phyloP scores from a whole-genome alignment of 768 basidiomycete species.

The Chalciporus chontae region DNA sequence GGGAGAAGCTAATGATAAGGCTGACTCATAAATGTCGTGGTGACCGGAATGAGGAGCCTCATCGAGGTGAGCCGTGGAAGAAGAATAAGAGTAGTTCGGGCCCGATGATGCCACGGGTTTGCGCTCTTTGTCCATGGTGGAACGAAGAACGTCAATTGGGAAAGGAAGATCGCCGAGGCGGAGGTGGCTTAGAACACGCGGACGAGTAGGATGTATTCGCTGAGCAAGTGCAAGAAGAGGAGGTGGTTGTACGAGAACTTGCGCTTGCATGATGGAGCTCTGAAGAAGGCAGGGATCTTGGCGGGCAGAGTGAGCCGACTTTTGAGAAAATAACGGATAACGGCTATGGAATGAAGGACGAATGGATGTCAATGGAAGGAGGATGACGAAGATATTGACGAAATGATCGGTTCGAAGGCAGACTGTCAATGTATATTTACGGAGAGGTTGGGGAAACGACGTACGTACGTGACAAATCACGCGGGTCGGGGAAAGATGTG shows the following conservation, averaged over 20 bases:
- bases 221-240: conserved; percentile 16
- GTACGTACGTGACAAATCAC: conserved; percentile 23
- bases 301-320: conserved; percentile 14
- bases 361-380: conserved; percentile 11
- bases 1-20: conserved; percentile 14
- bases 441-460: conserved; percentile 17
- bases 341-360: conserved; percentile 16
- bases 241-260: conserved; percentile 25
- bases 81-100: conserved; percentile 32
- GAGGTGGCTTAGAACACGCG: conserved; percentile 10
- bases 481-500: conserved; percentile 8
- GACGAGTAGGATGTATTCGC: conserved; percentile 1
- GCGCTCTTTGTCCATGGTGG: conserved; percentile 36
- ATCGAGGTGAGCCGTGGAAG: conserved; percentile 22
- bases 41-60: conserved; percentile 33
- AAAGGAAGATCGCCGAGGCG: conserved; percentile 26
- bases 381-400: conserved; percentile 21
- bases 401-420: conserved; percentile 24
- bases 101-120: conserved; percentile 32
- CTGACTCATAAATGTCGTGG: conserved; percentile 31
- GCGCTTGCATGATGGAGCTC: conserved; percentile 24
- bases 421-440: conserved; percentile 30
- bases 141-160: conserved; percentile 24
- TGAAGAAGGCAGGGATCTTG: conserved; percentile 8
- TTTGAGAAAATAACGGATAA: conserved; percentile 15